phyloP scores from a whole-genome alignment of 768 basidiomycete genomes.

The Phlebiopsis gigantea region DNA sequence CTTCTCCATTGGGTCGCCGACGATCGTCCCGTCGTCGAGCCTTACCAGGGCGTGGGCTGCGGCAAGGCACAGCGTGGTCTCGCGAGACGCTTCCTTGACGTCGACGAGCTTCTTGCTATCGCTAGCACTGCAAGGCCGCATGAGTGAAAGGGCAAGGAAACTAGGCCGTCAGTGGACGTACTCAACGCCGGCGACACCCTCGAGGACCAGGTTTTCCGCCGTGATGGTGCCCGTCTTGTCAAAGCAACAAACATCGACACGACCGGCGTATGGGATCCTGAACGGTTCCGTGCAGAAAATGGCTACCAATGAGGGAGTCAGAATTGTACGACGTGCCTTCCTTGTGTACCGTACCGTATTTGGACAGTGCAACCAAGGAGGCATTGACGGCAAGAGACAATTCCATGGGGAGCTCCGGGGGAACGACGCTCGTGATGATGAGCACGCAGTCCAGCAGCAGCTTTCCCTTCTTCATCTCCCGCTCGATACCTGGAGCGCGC shows the following conservation, averaged over 20 bases:
- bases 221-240: slow-evolving; percentile 99
- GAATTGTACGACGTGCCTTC: no score
- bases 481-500: slow-evolving; percentile 65
- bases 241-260: slow-evolving; percentile 97
- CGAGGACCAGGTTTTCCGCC: slow-evolving; percentile 89
- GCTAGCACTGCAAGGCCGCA: slow-evolving; percentile 36
- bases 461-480: slow-evolving; percentile 92
- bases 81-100: slow-evolving; percentile 68
- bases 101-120: slow-evolving; percentile 67
- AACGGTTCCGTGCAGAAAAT: slow-evolving; percentile 99
- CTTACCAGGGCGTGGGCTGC: slow-evolving; percentile 93
- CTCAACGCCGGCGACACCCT: slow-evolving; percentile 91
- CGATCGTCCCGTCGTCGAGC: slow-evolving; percentile 88
- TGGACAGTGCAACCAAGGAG: slow-evolving; percentile 87
- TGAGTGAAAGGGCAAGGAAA: neutral
- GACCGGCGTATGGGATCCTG: slow-evolving; percentile 92
- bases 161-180: slow-evolving; percentile 33
- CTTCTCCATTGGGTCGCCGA: slow-evolving; percentile 99
- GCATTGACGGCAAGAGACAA: slow-evolving; percentile 94
- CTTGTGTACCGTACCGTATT: slow-evolving; percentile 66
- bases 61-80: slow-evolving; percentile 85
- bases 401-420: slow-evolving; percentile 98
- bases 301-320: no score
- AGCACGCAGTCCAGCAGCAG: slow-evolving; percentile 91
- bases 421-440: slow-evolving; percentile 96